phyloP scores from a whole-genome alignment of 257 asterid species.

The Salvia miltiorrhiza region DNA sequence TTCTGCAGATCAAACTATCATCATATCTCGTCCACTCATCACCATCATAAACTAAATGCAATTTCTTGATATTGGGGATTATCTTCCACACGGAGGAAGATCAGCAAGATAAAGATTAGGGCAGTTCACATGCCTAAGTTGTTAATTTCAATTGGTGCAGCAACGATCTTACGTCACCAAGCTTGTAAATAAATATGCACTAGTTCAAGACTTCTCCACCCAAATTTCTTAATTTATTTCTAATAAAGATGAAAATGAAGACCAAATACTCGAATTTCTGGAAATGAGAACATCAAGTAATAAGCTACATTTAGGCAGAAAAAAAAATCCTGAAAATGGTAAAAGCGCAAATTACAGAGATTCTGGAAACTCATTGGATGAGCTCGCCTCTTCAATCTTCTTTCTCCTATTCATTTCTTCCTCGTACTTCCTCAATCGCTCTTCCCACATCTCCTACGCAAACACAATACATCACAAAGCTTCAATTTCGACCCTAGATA shows the following conservation, averaged over 20 bases:
- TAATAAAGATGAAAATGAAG: neutral
- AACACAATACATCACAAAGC: neutral
- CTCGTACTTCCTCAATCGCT: constrained; percentile 79
- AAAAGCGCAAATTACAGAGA: constrained; percentile 24
- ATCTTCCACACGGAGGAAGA: too few species aligned
- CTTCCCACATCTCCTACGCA: constrained; percentile 73
- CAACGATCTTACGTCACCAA: too few species aligned
- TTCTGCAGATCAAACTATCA: too few species aligned
- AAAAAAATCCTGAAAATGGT: neutral
- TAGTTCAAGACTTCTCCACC: neutral
- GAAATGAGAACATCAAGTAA: neutral
- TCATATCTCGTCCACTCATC: too few species aligned
- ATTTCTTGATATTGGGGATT: too few species aligned
- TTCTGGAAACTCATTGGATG: constrained; percentile 45
- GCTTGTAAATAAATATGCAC: neutral
- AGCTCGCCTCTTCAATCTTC: constrained; percentile 28
- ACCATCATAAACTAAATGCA: too few species aligned
- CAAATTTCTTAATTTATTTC: neutral
- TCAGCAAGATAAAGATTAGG: too few species aligned
- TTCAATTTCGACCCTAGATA: neutral
- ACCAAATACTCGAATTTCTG: too few species aligned
- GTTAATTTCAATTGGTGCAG: too few species aligned
- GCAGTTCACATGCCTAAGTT: too few species aligned
- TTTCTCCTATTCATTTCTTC: constrained; percentile 62
- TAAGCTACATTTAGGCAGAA: neutral